Conservation (phyloP, 176 grass and related monocot species). For the Triticum dicoccoides region DNA sequence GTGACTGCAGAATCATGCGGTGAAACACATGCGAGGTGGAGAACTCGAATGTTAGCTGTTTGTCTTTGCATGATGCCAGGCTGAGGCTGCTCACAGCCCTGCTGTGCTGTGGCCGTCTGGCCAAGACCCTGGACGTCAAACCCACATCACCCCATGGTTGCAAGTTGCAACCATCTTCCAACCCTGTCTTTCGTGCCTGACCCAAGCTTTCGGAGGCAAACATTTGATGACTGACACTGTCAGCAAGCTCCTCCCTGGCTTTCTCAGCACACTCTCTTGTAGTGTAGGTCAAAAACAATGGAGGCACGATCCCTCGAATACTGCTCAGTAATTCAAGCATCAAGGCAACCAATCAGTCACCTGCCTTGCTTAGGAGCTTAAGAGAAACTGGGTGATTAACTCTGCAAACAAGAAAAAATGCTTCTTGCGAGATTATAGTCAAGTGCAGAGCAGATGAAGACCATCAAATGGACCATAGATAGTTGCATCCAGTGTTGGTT, state of each 20-base stretch:
- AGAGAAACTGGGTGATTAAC: not conserved
- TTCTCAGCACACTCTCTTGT: not conserved
- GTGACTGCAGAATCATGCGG: not conserved
- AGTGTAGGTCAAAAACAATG: not conserved
- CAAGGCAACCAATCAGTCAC: not conserved
- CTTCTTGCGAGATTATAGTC: not conserved
- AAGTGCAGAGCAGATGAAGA: not conserved
- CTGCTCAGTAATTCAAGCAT: not conserved
- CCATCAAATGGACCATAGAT: not conserved
- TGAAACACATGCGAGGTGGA: not conserved
- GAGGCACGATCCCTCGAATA: not conserved
- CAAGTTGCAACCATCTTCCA: not conserved
- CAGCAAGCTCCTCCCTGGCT: not conserved
- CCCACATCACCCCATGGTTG: not conserved
- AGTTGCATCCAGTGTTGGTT: not conserved
- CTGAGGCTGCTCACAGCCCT: not conserved
- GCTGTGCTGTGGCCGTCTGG: not conserved
- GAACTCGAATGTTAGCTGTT: not conserved
- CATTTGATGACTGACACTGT: not conserved
- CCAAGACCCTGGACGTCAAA: not conserved
- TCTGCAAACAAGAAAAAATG: not conserved
- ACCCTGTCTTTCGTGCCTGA: not conserved
- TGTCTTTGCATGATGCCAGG: not conserved
- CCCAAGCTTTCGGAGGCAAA: not conserved
- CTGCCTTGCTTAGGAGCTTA: not conserved